These are phyloP conservation scores for Populus alba DNA, from an alignment of 345 rosid genomes.

Conservation along the genomic window DNA sequence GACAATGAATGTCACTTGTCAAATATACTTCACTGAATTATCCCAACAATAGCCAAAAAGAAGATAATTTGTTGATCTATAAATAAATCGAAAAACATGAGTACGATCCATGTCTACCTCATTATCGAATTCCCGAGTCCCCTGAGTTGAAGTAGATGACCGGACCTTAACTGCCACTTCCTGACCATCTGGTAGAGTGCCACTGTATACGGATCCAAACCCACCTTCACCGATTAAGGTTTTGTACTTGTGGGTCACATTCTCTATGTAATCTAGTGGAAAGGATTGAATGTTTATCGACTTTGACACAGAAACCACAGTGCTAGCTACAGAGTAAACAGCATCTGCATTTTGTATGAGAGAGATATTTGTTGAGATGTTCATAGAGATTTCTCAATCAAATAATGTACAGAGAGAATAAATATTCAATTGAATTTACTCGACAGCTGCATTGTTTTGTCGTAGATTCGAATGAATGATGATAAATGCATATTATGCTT, in stretches of 20 bases:
- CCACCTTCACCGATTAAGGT: conserved; percentile 33
- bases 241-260: conserved; percentile 42
- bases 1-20: conserved; percentile 6
- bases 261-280: conserved; percentile 44
- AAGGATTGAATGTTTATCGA: conserved; percentile 43
- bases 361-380: conserved; percentile 15
- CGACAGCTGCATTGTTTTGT: neutral
- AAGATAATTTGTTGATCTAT: neutral
- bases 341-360: conserved; percentile 39
- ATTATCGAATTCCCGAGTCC: conserved; percentile 32
- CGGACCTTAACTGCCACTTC: conserved; percentile 41
- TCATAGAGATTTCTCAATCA: neutral
- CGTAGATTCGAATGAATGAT: neutral
- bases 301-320: conserved; percentile 17
- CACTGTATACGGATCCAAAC: conserved; percentile 32
- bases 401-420: neutral
- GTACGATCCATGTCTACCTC: conserved; percentile 19
- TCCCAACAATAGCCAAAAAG: neutral
- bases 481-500: neutral
- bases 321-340: conserved; percentile 44
- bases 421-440: neutral
- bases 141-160: conserved; percentile 32
- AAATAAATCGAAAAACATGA: neutral
- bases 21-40: neutral
- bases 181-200: conserved; percentile 25